A percentile compares a stretch with the other conserved stretches of the same genome.
phyloP scores from a whole-genome alignment of 1,139 yeast species.

The Hansenula sp. region DNA sequence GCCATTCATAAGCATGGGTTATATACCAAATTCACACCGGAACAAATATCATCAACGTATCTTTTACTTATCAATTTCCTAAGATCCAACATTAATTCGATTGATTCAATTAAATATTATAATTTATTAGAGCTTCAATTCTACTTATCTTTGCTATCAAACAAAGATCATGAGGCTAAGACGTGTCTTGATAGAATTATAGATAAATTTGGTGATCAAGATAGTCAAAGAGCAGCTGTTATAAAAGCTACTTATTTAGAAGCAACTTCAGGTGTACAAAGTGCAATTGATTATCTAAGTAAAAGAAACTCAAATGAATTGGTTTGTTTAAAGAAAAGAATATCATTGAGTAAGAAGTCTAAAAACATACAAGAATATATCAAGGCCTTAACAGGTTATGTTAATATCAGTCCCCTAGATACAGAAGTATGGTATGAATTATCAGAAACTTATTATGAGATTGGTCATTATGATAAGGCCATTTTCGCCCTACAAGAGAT shows the following conservation, averaged over 20 bases:
- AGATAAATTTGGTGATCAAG: conserved; percentile 58
- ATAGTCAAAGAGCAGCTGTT: conserved; percentile 54
- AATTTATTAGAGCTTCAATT: conserved; percentile 69
- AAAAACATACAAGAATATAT: conserved; percentile 24
- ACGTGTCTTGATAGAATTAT: conserved; percentile 55
- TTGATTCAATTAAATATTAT: conserved; percentile 49
- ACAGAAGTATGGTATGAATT: conserved; percentile 75
- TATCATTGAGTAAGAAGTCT: conserved; percentile 27
- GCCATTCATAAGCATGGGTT: conserved; percentile 33
- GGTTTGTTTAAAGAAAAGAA: conserved; percentile 32
- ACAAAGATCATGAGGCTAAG: conserved; percentile 70
- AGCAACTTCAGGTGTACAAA: conserved; percentile 42
- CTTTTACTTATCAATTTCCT: conserved; percentile 28
- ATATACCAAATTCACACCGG: conserved; percentile 36
- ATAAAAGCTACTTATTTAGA: conserved; percentile 56
- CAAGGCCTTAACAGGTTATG: conserved; percentile 21
- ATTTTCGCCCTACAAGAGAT: conserved; percentile 68
- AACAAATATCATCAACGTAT: conserved; percentile 31
- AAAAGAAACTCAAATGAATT: conserved; percentile 29
- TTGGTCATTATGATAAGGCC: conserved; percentile 69
- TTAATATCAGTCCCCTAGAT: conserved; percentile 56
- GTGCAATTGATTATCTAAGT: conserved; percentile 32
- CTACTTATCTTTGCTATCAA: conserved; percentile 58
- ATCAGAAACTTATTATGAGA: conserved; percentile 51
- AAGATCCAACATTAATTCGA: conserved; percentile 18